Evolutionary conservation across 2,329 filamentous ascomycete genomes (phyloP).

Genomic region (Aureobasidium namibiae): DNA sequence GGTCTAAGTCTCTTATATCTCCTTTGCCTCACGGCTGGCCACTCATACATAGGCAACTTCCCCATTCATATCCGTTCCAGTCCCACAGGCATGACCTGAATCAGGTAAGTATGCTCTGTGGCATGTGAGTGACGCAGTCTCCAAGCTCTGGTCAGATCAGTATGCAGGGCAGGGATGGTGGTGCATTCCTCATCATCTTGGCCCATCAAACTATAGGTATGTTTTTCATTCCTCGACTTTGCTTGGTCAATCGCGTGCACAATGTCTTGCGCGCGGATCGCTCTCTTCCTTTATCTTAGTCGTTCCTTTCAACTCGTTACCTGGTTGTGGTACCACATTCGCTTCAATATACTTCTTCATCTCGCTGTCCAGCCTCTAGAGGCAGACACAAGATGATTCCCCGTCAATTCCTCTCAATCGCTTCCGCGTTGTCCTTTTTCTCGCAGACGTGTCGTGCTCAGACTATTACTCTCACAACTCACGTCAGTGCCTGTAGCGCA

Average conservation of each 20-base stretch:
- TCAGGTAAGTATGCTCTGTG: neutral
- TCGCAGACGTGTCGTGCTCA: slow-evolving; percentile 7
- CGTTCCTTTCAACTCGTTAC: neutral
- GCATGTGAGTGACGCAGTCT: neutral
- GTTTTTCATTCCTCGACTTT: slow-evolving; percentile 13
- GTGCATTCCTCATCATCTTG: slow-evolving; percentile 7
- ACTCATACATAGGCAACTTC: neutral
- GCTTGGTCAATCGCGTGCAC: neutral
- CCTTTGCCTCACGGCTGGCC: neutral
- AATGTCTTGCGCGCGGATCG: neutral
- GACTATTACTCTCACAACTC: slow-evolving; percentile 15
- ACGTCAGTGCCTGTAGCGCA: slow-evolving; percentile 13
- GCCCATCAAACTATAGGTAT: slow-evolving; percentile 4
- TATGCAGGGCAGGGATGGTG: neutral
- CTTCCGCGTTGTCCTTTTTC: slow-evolving; percentile 5
- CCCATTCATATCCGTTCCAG: neutral
- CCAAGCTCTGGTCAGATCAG: neutral
- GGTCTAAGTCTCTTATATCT: neutral
- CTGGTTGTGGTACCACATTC: slow-evolving; percentile 6
- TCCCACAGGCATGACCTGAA: neutral
- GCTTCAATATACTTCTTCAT: neutral
- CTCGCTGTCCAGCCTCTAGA: neutral
- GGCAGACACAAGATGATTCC: slow-evolving; percentile 7
- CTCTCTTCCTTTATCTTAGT: slow-evolving; percentile 1
- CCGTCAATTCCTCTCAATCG: neutral